Conservation (phyloP, 208 protist genomes). For the Giardia duodenalis region DNA sequence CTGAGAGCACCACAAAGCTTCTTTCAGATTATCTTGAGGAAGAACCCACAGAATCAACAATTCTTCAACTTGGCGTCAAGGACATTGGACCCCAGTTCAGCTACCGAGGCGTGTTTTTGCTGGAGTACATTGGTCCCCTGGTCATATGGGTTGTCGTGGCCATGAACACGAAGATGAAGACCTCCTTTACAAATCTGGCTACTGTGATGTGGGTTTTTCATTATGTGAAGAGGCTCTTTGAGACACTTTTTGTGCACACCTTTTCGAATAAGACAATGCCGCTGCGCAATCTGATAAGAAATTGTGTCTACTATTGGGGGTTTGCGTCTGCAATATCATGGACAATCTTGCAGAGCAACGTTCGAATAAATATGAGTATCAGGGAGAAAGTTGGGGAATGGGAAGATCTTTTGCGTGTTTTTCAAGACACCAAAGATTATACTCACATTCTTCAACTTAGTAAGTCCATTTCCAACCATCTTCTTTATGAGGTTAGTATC, state of each 20-base stretch:
- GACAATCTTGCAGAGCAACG: background rate
- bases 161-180: constrained; percentile 53
- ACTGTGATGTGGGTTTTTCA: constrained; percentile 63
- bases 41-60: no score
- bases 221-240: constrained; percentile 72
- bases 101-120: constrained; percentile 71
- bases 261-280: constrained; percentile 76
- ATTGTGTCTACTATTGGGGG: constrained; percentile 77
- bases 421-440: background rate
- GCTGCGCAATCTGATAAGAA: constrained; percentile 74
- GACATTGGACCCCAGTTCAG: constrained; percentile 70
- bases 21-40: background rate
- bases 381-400: background rate
- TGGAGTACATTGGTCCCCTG: constrained; percentile 72
- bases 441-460: background rate
- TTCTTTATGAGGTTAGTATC: constrained; percentile 35
- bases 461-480: constrained; percentile 38
- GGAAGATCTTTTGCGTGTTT: background rate
- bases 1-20: no score
- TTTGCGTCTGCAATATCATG: constrained; percentile 45
- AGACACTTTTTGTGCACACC: constrained; percentile 76
- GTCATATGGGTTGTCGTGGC: constrained; percentile 64
- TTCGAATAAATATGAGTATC: constrained; percentile 15
- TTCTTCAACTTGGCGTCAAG: constrained; percentile 57
- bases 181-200: constrained; percentile 36